A percentile compares a stretch with the other conserved stretches of the same genome.
Conservation (phyloP, 2,329 filamentous ascomycete genomes). For the Trichophyton simii region DNA sequence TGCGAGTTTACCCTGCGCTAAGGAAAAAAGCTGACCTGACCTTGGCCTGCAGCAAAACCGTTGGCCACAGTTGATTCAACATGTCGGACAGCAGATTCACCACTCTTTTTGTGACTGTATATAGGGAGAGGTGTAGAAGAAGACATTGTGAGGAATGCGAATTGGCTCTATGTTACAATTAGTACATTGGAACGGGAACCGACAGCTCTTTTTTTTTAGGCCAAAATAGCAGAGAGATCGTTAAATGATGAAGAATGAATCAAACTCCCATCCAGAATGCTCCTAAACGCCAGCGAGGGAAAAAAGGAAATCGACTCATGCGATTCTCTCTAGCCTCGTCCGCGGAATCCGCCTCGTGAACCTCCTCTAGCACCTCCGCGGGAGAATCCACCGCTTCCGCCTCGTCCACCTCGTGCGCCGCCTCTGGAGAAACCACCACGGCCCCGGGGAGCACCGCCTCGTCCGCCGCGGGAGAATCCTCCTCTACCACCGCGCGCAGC, state of each 20-base stretch:
- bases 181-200: neutral
- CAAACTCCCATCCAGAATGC: constrained; percentile 9
- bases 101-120: neutral
- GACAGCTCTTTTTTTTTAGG: neutral
- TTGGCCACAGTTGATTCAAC: neutral
- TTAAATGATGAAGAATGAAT: neutral
- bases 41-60: neutral
- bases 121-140: neutral
- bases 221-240: constrained; percentile 1
- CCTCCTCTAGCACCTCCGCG: constrained; percentile 22
- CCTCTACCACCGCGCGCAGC: constrained; percentile 31
- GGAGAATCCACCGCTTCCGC: constrained; percentile 30
- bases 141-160: neutral
- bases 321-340: constrained; percentile 14
- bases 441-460: constrained; percentile 38
- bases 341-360: constrained; percentile 24
- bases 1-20: neutral
- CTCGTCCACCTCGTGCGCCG: constrained; percentile 25
- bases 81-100: neutral
- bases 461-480: constrained; percentile 23
- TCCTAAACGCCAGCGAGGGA: constrained; percentile 15
- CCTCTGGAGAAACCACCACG: constrained; percentile 38
- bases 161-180: constrained; percentile 4
- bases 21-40: no score
- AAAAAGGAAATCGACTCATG: neutral